Evolutionary conservation across 192 early-diverging fungal genomes (phyloP).

Genomic region (Cetraspora pellucida): DNA sequence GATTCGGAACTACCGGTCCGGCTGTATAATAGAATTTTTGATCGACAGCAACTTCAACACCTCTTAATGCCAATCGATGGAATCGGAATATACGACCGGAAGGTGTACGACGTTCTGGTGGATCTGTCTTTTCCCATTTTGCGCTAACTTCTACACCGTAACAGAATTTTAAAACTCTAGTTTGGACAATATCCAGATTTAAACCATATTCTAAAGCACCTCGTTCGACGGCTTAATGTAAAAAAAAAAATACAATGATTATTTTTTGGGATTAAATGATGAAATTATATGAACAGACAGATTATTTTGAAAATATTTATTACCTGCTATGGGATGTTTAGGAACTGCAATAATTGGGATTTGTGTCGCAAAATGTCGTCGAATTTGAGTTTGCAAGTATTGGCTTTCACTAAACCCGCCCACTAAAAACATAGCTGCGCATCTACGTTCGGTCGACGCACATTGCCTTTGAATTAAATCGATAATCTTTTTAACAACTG

Average conservation of each 20-base stretch:
- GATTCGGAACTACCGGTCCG: slow-evolving; percentile 17
- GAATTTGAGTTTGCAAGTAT: slow-evolving; percentile 52
- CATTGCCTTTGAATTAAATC: slow-evolving; percentile 55
- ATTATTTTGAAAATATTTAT: no score
- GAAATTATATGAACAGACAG: no score
- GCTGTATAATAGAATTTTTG: slow-evolving; percentile 28
- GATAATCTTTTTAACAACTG: slow-evolving; percentile 56
- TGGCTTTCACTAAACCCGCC: slow-evolving; percentile 59
- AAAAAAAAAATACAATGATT: no score
- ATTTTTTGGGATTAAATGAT: no score
- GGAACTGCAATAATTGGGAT: slow-evolving; percentile 57
- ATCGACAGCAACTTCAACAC: slow-evolving; percentile 27
- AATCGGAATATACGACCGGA: slow-evolving; percentile 4
- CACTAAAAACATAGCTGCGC: slow-evolving; percentile 58
- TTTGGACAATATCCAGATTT: slow-evolving; percentile 26
- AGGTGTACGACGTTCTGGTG: slow-evolving; percentile 23
- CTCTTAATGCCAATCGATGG: slow-evolving; percentile 25
- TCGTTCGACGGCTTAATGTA: slow-evolving; percentile 45
- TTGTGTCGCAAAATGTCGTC: slow-evolving; percentile 46
- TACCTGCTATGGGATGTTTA: slow-evolving; percentile 48
- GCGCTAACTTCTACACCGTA: slow-evolving; percentile 28
- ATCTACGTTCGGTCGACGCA: slow-evolving; percentile 42
- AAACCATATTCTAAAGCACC: slow-evolving; percentile 42
- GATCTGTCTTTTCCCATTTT: slow-evolving; percentile 19
- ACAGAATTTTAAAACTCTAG: slow-evolving; percentile 27